Base-by-base conservation (phyloP, 345 rosid genomes). In the Salix koriyanagi region DNA sequence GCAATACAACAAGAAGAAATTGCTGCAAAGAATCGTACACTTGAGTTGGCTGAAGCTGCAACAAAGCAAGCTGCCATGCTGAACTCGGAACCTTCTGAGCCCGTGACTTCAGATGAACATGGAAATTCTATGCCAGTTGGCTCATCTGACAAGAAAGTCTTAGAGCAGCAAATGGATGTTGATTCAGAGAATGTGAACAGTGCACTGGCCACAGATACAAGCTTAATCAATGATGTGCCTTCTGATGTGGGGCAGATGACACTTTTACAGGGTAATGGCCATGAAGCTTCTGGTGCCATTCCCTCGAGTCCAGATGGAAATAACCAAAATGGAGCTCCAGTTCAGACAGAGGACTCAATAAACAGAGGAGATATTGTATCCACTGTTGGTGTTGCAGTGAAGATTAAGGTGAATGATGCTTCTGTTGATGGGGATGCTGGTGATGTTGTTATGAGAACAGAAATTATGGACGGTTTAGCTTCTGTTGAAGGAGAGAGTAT, bases 1-100 rank as follows among this genome's bases (percentile, higher is more conserved):
- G 97, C 85, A 36, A 81, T 87, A 79, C 85, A 82, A 62, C 85
- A 87, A 80, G 90, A 86, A 66, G 90, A 90, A 81, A 76, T 72
- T 2, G 88, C 81, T 16, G 88, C 81, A 6, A 81, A 79, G 88
- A 83, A 79, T 70, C 69, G 2, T 15, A 79, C 86, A 25, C 44
- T 79, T 9, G 83, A 85, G 79, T 39, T 75, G 71, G 80, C 77
- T 23, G 77, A 75, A 69, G 75, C 83, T 42, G 71, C 82, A 18
- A 71, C 79, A 30, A 78, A 80, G 60, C 70, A 81, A 80, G 73
- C 75, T 54, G 64, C 75, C 54, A 66, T 70, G 54, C 81, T 65
- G 65, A 67, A 50, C 50, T 25, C 83, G 13, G 85, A 75, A 50
- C 61, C 60, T 19, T 62, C 77, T 1, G 81, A 79, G 74, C 72